These are phyloP conservation scores for Wickerhamiella sorbophila DNA, from an alignment of 805 yeast genomes.

Conservation along the genomic window DNA sequence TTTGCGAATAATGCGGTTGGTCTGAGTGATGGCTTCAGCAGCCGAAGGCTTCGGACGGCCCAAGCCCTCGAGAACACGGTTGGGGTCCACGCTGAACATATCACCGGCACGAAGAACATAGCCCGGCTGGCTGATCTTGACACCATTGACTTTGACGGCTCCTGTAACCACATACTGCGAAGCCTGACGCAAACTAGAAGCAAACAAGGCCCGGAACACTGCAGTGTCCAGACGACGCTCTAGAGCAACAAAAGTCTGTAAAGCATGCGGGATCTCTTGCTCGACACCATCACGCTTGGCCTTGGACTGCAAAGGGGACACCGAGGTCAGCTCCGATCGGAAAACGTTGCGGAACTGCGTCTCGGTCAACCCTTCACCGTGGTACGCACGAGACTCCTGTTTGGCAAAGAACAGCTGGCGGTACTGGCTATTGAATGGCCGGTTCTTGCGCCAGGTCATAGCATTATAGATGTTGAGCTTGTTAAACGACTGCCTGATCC, in stretches of 20 bases:
- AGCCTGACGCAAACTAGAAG: slow-evolving; percentile 87
- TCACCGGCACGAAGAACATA: slow-evolving; percentile 74
- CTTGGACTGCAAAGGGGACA: slow-evolving; percentile 66
- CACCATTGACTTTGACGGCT: slow-evolving; percentile 74
- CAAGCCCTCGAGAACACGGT: slow-evolving; percentile 67
- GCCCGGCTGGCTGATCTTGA: slow-evolving; percentile 61
- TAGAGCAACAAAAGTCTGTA: slow-evolving; percentile 78
- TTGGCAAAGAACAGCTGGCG: slow-evolving; percentile 90
- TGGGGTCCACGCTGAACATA: slow-evolving; percentile 72
- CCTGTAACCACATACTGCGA: slow-evolving; percentile 74
- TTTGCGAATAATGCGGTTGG: slow-evolving; percentile 51
- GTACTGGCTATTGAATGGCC: slow-evolving; percentile 41
- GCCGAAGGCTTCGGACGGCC: slow-evolving; percentile 75
- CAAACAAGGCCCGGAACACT: slow-evolving; percentile 81
- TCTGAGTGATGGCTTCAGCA: slow-evolving; percentile 50
- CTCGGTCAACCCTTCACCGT: slow-evolving; percentile 88
- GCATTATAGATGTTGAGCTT: slow-evolving; percentile 81
- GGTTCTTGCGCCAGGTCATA: slow-evolving; percentile 47
- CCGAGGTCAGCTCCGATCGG: slow-evolving; percentile 57
- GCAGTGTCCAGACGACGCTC: slow-evolving; percentile 88
- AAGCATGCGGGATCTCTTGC: slow-evolving; percentile 55
- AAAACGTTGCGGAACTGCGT: slow-evolving; percentile 62
- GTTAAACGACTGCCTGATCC: slow-evolving; percentile 76
- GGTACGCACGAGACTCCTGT: slow-evolving; percentile 85
- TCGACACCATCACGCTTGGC: slow-evolving; percentile 11